Base-by-base conservation (phyloP, 352 stramenopile genomes). In the Peronospora farinosa region DNA sequence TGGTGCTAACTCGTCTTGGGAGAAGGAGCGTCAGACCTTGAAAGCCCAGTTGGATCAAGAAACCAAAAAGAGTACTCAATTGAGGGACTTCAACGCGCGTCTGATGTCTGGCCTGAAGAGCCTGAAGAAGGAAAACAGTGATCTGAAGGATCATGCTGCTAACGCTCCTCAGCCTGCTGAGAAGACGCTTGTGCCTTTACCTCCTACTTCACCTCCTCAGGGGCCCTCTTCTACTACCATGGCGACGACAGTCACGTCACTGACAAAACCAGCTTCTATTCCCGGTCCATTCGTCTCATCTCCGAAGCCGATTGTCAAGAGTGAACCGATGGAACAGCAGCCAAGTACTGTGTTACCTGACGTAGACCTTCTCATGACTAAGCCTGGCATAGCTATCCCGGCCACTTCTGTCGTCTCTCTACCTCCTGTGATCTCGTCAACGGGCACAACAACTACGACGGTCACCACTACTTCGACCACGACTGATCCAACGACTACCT, bases 71-170 rank as follows among this genome's bases (percentile, higher is more conserved):
- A 70, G 64, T 16, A 68, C 51, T 13, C 74, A 86, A 47, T 49
- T 92, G 32, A 88, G 86, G 58, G 74, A 87, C 11, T 82, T 91
- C 40, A 92, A 88, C 44, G 58, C 65, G 7, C 73, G 74, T 10
- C 32, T 92, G 15, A 74, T 91, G 63, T 69, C 59, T n/a, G 73
- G 75, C 39, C 36, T 88, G 30, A 91, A 87, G 54, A 72, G 36
- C 21, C 39, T 87, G 21, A 86, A 84, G 56, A 84, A 91, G 61
- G 75, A 88, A 42, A 91, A 88, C 51, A 73, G 57, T 12, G 72
- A 91, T 45, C 49, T 91, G 6, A 86, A 88, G 63, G 67, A 71
- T 10, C 61, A 86, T 13, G 69, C 59, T 25, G 39, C 53, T 6
- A 51, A 19, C 41, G 47, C 56, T 28, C n/a, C 47, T 10, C 32